phyloP scores from a whole-genome alignment of 371 early-diverging fungal genomes.

The Gilbertella persicaria region DNA sequence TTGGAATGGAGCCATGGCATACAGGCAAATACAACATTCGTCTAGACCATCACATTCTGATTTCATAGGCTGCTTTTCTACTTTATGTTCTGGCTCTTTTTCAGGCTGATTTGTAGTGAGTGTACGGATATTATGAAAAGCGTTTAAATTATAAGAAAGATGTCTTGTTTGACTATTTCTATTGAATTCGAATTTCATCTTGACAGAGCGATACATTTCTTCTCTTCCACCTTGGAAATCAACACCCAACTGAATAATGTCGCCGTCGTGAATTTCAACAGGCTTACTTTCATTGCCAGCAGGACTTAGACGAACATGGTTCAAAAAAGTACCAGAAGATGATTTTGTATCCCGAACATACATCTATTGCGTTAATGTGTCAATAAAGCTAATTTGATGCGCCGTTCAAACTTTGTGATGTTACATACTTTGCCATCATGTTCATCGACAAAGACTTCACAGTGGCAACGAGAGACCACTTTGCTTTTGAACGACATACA shows the following conservation, averaged over 20 bases:
- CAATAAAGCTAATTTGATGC: slow-evolving; percentile 64
- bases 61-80: slow-evolving; percentile 2
- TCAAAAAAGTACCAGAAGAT: slow-evolving; percentile 96
- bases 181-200: slow-evolving; percentile 80
- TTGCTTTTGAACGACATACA: slow-evolving; percentile 90
- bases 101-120: too few relatives aligned
- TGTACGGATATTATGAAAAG: slow-evolving; percentile 32
- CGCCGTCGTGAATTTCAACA: slow-evolving; percentile 84
- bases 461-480: slow-evolving; percentile 93
- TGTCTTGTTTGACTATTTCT: slow-evolving; percentile 36
- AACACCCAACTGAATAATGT: slow-evolving; percentile 92
- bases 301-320: slow-evolving; percentile 86
- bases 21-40: slow-evolving; percentile 96
- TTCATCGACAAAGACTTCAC: slow-evolving; percentile 83
- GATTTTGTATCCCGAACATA: slow-evolving; percentile 76
- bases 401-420: neutral
- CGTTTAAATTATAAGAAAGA: slow-evolving; percentile 26
- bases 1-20: slow-evolving; percentile 86
- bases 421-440: slow-evolving; percentile 63
- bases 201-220: slow-evolving; percentile 76
- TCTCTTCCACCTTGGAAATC: slow-evolving; percentile 91
- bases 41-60: slow-evolving; percentile 20
- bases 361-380: slow-evolving; percentile 22
- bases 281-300: slow-evolving; percentile 86
- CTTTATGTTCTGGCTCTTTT: slow-evolving; percentile 7